Evolutionary conservation across 495 filamentous ascomycete genomes (phyloP), one percentile per base, ranked within the genome.

Genomic region (Lasiosphaeria hispida): DNA sequence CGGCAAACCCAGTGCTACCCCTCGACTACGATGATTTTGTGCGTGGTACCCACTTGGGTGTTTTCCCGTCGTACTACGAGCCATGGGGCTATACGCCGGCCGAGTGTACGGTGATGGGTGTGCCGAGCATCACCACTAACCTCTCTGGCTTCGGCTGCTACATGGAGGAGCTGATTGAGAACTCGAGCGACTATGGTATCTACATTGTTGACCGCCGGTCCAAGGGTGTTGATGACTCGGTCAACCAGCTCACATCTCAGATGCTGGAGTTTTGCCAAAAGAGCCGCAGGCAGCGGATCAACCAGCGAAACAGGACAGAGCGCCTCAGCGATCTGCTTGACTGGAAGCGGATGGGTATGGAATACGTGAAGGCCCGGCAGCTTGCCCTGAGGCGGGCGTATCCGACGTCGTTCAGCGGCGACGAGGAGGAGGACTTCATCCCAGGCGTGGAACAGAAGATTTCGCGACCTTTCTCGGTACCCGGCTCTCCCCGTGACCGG

Each of bases 341-440:
- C 73, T 98, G 94, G 94, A 98, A 98, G 80, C 81, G 94, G 40
- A 98, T 98, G 94, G 94, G 94, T 10, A 84, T 97, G 88, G 94
- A 98, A 72, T 98, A 98, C 63, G 89, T 96, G 74, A 98, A 98
- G 76, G 94, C 94, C 36, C 84, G 94, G 37, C 95, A 97, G 72
- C 73, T 98, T 57, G 94, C 94, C 11, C 76, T 98, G 59, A 80
- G 94, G 55, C 84, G 94, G 81, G 94, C 94, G 18, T 98, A 97
- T 64, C 94, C 94, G 19, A 77, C 77, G 14, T 92, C 89, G 0
- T 98, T 96, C 64, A 83, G 83, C 33, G 86, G 80, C 45, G 79
- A 85, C 9, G 87, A 90, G 43, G 90, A 95, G 55, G 85, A 82
- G 58, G 85, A 89, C 63, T 91, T 92, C 74, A 95, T 97, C 64